Conservation (phyloP, 2,329 filamentous ascomycete species). For the Stagonosporopsis tanaceti region DNA sequence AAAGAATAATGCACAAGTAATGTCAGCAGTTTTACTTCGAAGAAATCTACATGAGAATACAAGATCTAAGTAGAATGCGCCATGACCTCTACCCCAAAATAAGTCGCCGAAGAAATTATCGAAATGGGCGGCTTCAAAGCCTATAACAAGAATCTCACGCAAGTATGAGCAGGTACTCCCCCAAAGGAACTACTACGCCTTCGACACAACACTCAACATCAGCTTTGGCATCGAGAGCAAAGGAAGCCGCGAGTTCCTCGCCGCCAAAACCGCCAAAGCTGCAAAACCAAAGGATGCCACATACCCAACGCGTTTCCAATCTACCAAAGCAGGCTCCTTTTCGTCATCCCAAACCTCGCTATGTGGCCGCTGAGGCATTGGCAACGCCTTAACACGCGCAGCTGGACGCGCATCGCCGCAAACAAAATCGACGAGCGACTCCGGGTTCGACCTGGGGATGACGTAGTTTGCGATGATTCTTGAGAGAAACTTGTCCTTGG, state of each 20-base stretch:
- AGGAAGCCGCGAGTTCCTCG: neutral
- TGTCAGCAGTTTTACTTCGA: too few species aligned
- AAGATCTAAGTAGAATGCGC: too few species aligned
- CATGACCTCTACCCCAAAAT: too few species aligned
- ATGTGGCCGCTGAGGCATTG: neutral
- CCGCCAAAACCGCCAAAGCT: neutral
- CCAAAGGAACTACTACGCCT: neutral
- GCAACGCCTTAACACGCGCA: neutral
- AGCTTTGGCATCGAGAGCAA: neutral
- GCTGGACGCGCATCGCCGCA: neutral
- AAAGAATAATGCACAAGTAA: too few species aligned
- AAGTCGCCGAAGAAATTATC: too few species aligned
- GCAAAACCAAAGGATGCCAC: neutral
- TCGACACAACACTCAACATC: neutral
- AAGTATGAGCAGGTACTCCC: neutral
- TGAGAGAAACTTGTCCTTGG: neutral
- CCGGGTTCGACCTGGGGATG: neutral
- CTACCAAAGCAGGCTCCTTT: neutral
- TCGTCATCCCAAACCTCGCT: constrained; percentile 2
- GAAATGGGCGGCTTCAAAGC: neutral
- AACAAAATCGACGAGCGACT: neutral
- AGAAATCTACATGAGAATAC: too few species aligned
- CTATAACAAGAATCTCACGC: neutral
- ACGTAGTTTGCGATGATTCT: neutral
- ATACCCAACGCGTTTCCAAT: neutral